A percentile compares a stretch with the other conserved stretches of the same genome.
These are phyloP conservation scores for Phytophthora agathidicida DNA, from an alignment of 352 stramenopile species.

Conservation along the genomic window DNA sequence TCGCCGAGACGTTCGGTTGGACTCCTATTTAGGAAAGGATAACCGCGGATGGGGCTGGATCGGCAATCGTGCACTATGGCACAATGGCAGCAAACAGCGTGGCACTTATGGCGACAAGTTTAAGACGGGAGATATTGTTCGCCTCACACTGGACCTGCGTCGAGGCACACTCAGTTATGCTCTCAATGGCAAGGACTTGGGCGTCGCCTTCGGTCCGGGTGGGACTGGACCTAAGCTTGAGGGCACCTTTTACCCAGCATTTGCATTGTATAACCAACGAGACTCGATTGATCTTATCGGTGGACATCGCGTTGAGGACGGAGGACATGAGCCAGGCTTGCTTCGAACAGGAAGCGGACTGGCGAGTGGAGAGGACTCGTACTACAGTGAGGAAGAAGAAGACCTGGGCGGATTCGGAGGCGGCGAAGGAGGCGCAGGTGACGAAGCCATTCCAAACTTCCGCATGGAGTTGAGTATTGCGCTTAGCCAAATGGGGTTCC, in stretches of 20 bases:
- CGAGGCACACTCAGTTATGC: conserved; percentile 87
- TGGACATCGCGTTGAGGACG: conserved; percentile 84
- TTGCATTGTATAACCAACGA: conserved; percentile 89
- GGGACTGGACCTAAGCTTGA: conserved; percentile 86
- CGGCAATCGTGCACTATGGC: conserved; percentile 89
- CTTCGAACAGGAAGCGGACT: conserved; percentile 39
- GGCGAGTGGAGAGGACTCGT: conserved; percentile 62
- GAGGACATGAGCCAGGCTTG: conserved; percentile 32
- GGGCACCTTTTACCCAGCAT: conserved; percentile 86
- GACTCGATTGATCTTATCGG: conserved; percentile 88
- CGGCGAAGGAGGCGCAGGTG: conserved; percentile 32
- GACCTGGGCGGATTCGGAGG: conserved; percentile 42
- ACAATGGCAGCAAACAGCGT: conserved; percentile 91
- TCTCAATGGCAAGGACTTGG: conserved; percentile 90
- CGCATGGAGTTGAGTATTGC: conserved; percentile 82
- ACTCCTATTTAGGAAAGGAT: conserved; percentile 93
- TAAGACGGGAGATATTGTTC: conserved; percentile 86
- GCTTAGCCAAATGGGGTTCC: conserved; percentile 87
- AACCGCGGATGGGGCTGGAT: conserved; percentile 93
- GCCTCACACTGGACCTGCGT: conserved; percentile 83
- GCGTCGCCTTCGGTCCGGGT: conserved; percentile 88
- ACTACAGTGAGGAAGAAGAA: conserved; percentile 88
- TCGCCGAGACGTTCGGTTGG: conserved; percentile 81
- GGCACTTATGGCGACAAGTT: conserved; percentile 92
- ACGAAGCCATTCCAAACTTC: conserved; percentile 75